These are phyloP conservation scores for Kurtzmaniella quercitrusa DNA, from an alignment of 1,139 yeast genomes.

Conservation along the genomic window DNA sequence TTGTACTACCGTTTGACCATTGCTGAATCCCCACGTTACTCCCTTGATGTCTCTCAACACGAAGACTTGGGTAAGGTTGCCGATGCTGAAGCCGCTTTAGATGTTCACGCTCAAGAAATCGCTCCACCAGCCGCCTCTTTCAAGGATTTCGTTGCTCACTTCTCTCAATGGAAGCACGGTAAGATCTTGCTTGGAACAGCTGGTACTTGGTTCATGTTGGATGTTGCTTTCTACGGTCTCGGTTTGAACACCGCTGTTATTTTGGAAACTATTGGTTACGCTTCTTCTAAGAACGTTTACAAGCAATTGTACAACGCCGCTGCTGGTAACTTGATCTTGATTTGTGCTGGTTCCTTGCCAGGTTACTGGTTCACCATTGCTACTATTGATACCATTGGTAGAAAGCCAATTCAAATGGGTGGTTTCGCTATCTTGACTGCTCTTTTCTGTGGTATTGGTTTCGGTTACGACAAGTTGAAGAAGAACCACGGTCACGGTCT, in stretches of 20 bases:
- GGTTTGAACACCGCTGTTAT: conserved; percentile 76
- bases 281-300: conserved; percentile 62
- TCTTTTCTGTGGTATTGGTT: conserved; percentile 71
- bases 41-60: conserved; percentile 66
- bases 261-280: conserved; percentile 81
- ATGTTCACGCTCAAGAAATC: conserved; percentile 41
- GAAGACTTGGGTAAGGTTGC: conserved; percentile 58
- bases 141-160: conserved; percentile 64
- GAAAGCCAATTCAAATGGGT: conserved; percentile 73
- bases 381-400: conserved; percentile 72
- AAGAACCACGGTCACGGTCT: conserved; percentile 50
- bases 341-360: conserved; percentile 90
- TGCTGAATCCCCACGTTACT: conserved; percentile 90
- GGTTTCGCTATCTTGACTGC: conserved; percentile 70
- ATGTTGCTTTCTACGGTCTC: conserved; percentile 91
- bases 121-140: conserved; percentile 58
- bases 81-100: conserved; percentile 48
- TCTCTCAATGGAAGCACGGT: conserved; percentile 84
- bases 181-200: conserved; percentile 89
- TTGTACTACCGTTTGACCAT: conserved; percentile 87
- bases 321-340: conserved; percentile 83
- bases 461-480: conserved; percentile 63
- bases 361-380: conserved; percentile 85
- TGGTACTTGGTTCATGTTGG: conserved; percentile 94
- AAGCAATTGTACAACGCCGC: conserved; percentile 65